Evolutionary conservation across 176 grass and related monocot species (phyloP).

Genomic region (Canna indica): DNA sequence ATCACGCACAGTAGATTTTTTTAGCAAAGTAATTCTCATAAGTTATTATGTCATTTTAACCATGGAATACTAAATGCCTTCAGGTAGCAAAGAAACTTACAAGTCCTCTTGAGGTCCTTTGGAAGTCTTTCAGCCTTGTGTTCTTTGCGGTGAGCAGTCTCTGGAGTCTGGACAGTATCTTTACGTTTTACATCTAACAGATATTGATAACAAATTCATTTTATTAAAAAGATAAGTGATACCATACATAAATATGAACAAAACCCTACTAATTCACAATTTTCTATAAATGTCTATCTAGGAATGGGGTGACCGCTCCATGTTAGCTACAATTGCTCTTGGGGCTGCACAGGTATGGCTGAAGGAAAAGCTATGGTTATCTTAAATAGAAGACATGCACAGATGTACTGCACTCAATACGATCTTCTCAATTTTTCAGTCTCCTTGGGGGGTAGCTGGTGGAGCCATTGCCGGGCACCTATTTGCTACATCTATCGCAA

Average conservation of each 20-base stretch:
- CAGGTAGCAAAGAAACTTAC: conserved; percentile 67
- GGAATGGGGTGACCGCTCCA: conserved; percentile 98
- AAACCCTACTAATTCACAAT: neutral
- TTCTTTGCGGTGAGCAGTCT: conserved; percentile 64
- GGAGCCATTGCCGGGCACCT: conserved; percentile 87
- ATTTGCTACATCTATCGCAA: conserved; percentile 64
- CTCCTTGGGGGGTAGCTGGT: conserved; percentile 75
- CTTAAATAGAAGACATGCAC: neutral
- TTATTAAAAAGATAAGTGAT: neutral
- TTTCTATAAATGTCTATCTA: conserved; percentile 2
- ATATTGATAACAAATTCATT: neutral
- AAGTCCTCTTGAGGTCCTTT: conserved; percentile 68
- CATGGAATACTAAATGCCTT: conserved; percentile 9
- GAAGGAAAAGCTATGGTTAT: neutral
- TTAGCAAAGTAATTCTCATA: neutral
- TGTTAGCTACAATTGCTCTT: conserved; percentile 92
- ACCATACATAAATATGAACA: conserved; percentile 1
- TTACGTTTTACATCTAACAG: neutral
- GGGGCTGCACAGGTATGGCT: conserved; percentile 81
- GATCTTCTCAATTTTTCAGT: conserved; percentile 29
- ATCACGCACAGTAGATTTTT: neutral
- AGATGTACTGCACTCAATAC: neutral
- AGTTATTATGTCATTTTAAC: neutral
- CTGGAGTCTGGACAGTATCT: conserved; percentile 2
- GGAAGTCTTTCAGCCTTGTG: conserved; percentile 89